phyloP scores from a whole-genome alignment of 129 eudicot genomes.

The Helichrysum umbraculigerum region DNA sequence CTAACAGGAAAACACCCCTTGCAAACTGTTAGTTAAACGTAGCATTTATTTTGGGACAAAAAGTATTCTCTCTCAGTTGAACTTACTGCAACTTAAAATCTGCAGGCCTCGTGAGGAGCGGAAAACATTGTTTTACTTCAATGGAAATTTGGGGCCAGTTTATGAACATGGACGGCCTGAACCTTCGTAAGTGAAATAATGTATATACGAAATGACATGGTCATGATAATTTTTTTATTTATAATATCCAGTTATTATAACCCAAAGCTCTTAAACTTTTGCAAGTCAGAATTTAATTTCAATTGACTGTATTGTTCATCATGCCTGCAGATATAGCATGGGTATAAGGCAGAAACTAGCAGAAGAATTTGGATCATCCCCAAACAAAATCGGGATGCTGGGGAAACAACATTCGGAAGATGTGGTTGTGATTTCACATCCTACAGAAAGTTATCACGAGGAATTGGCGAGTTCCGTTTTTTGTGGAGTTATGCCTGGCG shows the following conservation, averaged over 20 bases:
- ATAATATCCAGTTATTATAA: not conserved
- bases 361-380: constrained; percentile 84
- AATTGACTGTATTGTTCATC: not conserved
- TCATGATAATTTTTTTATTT: not conserved
- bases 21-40: not conserved
- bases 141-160: constrained; percentile 93
- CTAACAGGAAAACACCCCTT: not conserved
- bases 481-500: constrained; percentile 99
- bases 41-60: not conserved
- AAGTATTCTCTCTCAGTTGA: not conserved
- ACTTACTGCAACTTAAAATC: not conserved
- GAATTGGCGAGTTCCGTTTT: constrained; percentile 78
- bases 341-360: constrained; percentile 94
- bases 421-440: constrained; percentile 76
- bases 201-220: not conserved
- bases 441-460: constrained; percentile 62
- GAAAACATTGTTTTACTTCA: constrained; percentile 78
- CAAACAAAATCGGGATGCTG: constrained; percentile 75
- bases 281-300: too few species aligned
- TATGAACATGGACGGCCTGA: constrained; percentile 90
- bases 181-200: constrained; percentile 59
- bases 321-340: constrained; percentile 83
- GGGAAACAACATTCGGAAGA: constrained; percentile 87
- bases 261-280: not conserved
- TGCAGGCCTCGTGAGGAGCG: constrained; percentile 78